A percentile compares a stretch with the other conserved stretches of the same genome.
phyloP scores from a whole-genome alignment of 2,329 filamentous ascomycete species.

The Colletotrichum sp. region DNA sequence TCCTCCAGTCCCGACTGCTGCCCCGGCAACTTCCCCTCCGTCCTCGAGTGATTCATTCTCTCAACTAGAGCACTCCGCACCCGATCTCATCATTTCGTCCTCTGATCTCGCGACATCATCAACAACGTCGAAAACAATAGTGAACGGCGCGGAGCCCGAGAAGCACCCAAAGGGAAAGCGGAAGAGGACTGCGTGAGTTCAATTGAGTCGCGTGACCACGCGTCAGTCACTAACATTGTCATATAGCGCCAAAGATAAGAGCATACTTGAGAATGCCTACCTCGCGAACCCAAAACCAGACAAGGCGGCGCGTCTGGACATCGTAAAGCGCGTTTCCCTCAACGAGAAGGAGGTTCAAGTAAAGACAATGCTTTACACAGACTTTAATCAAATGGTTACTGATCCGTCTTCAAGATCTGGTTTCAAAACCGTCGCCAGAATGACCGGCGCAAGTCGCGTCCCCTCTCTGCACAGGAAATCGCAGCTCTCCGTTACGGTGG shows the following conservation, averaged over 20 bases:
- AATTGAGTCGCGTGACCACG: neutral
- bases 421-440: constrained; percentile 96
- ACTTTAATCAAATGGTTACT: neutral
- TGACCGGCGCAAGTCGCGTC: constrained; percentile 86
- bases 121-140: neutral
- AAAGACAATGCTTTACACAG: constrained; percentile 23
- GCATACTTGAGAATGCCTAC: constrained; percentile 86
- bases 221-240: neutral
- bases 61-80: neutral
- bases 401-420: constrained; percentile 75
- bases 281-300: constrained; percentile 87
- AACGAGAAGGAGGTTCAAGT: constrained; percentile 98
- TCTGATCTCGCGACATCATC: neutral
- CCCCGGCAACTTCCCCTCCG: neutral
- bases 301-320: constrained; percentile 83
- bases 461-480: constrained; percentile 79
- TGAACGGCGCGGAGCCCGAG: constrained; percentile 29
- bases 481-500: constrained; percentile 63
- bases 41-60: neutral
- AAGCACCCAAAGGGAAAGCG: constrained; percentile 65
- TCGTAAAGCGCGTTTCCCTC: constrained; percentile 84
- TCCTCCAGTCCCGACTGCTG: neutral
- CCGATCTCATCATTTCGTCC: neutral
- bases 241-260: constrained; percentile 82
- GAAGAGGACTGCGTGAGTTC: constrained; percentile 67